Conservation (phyloP, 179 eudicot species). For the Actinidia arguta region DNA sequence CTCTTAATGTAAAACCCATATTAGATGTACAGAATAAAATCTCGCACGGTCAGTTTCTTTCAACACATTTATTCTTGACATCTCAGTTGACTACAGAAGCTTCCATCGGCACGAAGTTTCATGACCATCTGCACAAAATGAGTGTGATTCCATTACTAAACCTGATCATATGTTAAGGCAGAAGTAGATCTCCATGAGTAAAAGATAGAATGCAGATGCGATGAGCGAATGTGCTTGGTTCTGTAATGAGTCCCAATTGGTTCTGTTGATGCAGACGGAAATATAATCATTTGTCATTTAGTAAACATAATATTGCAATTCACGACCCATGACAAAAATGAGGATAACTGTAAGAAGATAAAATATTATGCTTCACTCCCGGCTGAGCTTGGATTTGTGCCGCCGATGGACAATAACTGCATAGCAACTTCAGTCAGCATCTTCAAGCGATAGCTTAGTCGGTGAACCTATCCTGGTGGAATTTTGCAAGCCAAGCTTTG, state of each 20-base stretch:
- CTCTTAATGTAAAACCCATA: too few relatives aligned
- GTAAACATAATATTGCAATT: background rate
- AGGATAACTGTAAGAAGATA: background rate
- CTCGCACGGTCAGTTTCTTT: background rate
- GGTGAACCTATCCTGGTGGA: too few relatives aligned
- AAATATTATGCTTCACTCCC: too few relatives aligned
- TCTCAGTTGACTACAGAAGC: background rate
- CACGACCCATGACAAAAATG: background rate
- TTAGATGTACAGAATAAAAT: too few relatives aligned
- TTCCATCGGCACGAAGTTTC: background rate
- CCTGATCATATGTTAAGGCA: background rate
- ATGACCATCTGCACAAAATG: background rate
- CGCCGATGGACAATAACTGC: too few relatives aligned
- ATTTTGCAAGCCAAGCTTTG: too few relatives aligned
- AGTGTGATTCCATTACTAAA: background rate
- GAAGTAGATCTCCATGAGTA: background rate
- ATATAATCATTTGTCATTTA: too few relatives aligned
- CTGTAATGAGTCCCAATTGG: background rate
- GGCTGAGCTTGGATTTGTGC: too few relatives aligned
- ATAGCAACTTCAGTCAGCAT: too few relatives aligned
- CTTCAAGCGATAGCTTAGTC: too few relatives aligned
- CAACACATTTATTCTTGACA: background rate
- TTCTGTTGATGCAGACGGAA: background rate
- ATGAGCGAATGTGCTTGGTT: background rate
- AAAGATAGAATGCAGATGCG: background rate